These are phyloP conservation scores for Lomentospora prolificans DNA, from an alignment of 2,329 filamentous ascomycete genomes.

Conservation along the genomic window DNA sequence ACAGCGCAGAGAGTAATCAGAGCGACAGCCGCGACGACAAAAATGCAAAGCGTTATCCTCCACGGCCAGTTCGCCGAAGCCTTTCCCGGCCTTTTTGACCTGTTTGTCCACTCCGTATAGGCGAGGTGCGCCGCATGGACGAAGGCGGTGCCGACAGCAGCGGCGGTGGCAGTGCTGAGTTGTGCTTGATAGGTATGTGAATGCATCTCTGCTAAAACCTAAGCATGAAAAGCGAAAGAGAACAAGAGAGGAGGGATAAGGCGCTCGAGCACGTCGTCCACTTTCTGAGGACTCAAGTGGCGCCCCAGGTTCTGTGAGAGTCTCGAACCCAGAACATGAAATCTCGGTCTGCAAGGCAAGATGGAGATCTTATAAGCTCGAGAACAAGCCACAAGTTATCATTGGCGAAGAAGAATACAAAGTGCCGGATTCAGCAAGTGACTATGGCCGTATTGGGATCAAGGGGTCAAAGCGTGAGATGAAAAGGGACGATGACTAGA, in stretches of 20 bases:
- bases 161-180: background rate
- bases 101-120: background rate
- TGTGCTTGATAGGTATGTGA: background rate
- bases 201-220: background rate
- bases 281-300: too few relatives aligned
- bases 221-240: background rate
- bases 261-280: background rate
- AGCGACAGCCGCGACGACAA: background rate
- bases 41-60: background rate
- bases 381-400: too few relatives aligned
- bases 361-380: too few relatives aligned
- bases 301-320: too few relatives aligned
- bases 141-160: background rate
- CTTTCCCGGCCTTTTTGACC: background rate
- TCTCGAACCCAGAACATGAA: too few relatives aligned
- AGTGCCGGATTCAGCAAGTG: too few relatives aligned
- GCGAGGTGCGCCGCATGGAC: background rate
- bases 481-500: background rate
- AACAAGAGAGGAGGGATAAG: background rate
- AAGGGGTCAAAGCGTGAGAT: too few relatives aligned
- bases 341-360: too few relatives aligned
- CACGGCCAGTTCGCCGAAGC: slow-evolving; percentile 1
- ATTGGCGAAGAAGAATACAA: too few relatives aligned
- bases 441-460: too few relatives aligned
- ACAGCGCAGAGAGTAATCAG: background rate